These are phyloP conservation scores for Torulaspora delbrueckii DNA, from an alignment of 805 yeast genomes.

Conservation along the genomic window DNA sequence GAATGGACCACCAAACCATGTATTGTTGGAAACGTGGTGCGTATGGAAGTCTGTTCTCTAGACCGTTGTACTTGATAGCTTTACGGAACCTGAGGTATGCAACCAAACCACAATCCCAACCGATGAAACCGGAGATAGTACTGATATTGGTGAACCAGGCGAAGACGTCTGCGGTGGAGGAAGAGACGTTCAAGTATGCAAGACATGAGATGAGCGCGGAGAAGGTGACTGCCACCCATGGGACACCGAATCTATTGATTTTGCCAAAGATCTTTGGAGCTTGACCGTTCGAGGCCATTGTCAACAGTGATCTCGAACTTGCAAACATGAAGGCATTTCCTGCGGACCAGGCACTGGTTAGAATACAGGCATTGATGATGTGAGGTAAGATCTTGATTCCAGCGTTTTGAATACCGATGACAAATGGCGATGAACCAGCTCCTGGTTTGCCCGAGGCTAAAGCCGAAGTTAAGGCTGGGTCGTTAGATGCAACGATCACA, in stretches of 20 bases:
- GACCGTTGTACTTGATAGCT: slow-evolving; percentile 50
- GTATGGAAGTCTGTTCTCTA: slow-evolving; percentile 55
- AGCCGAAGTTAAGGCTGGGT: slow-evolving; percentile 44
- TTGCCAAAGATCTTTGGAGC: slow-evolving; percentile 47
- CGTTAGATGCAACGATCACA: slow-evolving; percentile 52
- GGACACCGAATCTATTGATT: slow-evolving; percentile 53
- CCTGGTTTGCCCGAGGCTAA: slow-evolving; percentile 48
- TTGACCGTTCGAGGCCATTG: slow-evolving; percentile 43
- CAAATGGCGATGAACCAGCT: slow-evolving; percentile 64
- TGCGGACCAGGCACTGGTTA: slow-evolving; percentile 52
- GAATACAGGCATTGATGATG: slow-evolving; percentile 56
- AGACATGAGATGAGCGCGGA: slow-evolving; percentile 38
- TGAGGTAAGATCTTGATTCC: slow-evolving; percentile 57
- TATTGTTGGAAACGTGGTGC: slow-evolving; percentile 52
- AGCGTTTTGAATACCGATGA: slow-evolving; percentile 57
- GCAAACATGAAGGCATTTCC: slow-evolving; percentile 51
- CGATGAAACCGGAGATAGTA: slow-evolving; percentile 61
- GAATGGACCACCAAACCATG: slow-evolving; percentile 51
- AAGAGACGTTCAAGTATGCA: slow-evolving; percentile 51
- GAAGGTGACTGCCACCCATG: slow-evolving; percentile 36
- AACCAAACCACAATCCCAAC: slow-evolving; percentile 52
- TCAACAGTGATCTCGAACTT: slow-evolving; percentile 46
- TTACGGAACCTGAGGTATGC: slow-evolving; percentile 61
- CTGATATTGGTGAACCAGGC: slow-evolving; percentile 62
- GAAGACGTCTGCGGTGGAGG: slow-evolving; percentile 50